Conservation (phyloP, 176 grass and related monocot species). For the Luzula sylvatica region DNA sequence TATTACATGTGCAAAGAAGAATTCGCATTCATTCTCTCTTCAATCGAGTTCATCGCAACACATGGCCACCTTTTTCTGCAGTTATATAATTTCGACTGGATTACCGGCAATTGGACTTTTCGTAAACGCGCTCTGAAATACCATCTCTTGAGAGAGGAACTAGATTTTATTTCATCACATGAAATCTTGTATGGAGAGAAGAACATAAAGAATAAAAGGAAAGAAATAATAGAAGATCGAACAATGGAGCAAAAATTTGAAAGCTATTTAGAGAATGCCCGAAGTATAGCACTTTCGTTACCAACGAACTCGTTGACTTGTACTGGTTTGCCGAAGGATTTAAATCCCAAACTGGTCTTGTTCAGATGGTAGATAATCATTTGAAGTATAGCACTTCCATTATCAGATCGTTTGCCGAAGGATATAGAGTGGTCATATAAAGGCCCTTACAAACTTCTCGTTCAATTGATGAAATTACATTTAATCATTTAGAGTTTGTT, state of each 20-base stretch:
- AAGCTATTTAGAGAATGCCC: conserved; percentile 39
- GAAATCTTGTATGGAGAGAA: not conserved
- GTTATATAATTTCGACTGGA: conserved; percentile 60
- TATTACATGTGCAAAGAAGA: conserved; percentile 67
- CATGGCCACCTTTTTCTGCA: conserved; percentile 52
- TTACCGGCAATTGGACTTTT: conserved; percentile 54
- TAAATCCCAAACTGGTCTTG: conserved; percentile 36
- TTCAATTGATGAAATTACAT: no score
- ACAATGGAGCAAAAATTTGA: conserved; percentile 12
- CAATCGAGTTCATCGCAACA: conserved; percentile 45
- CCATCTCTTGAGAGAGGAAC: conserved; percentile 30
- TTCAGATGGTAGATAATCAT: conserved; percentile 36
- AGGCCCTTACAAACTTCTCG: no score
- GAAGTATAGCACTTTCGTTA: conserved; percentile 33
- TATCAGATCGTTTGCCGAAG: no score
- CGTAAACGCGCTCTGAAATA: conserved; percentile 29
- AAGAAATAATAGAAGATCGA: not conserved
- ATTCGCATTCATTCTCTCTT: conserved; percentile 44
- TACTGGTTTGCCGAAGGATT: conserved; percentile 26
- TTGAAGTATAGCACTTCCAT: no score
- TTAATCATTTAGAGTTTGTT: no score
- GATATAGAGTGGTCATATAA: no score
- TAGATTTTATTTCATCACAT: not conserved
- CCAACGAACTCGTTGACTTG: conserved; percentile 15
- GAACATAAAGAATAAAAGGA: not conserved